phyloP scores from a whole-genome alignment of 768 basidiomycete species.

The Lepiota venenata region DNA sequence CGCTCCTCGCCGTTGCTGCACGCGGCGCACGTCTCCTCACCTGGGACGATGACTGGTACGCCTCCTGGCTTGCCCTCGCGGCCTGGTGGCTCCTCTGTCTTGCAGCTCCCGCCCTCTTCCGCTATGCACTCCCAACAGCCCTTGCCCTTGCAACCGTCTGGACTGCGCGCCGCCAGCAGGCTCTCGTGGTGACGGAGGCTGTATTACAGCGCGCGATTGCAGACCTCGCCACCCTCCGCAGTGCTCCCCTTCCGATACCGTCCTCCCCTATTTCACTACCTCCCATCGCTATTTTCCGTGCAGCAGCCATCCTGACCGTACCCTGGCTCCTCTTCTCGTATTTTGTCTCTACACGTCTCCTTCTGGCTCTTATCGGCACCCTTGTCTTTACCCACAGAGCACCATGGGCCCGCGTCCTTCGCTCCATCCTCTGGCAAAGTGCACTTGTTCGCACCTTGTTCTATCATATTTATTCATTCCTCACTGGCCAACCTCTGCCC shows the following conservation, averaged over 20 bases:
- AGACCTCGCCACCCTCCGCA: slow-evolving; percentile 64
- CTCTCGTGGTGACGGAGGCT: slow-evolving; percentile 46
- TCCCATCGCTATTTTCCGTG: slow-evolving; percentile 45
- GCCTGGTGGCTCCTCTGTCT: slow-evolving; percentile 80
- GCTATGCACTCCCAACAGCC: slow-evolving; percentile 52
- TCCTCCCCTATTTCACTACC: slow-evolving; percentile 25
- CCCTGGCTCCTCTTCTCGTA: slow-evolving; percentile 68
- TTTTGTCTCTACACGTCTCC: slow-evolving; percentile 57
- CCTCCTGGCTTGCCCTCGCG: slow-evolving; percentile 64
- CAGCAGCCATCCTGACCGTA: slow-evolving; percentile 50
- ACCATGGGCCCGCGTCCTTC: slow-evolving; percentile 58
- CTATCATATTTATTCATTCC: slow-evolving; percentile 46
- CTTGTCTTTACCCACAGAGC: slow-evolving; percentile 60
- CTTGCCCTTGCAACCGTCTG: slow-evolving; percentile 28
- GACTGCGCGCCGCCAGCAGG: slow-evolving; percentile 13
- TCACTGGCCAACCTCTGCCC: slow-evolving; percentile 57
- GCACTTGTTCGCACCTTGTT: slow-evolving; percentile 65
- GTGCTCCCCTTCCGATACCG: slow-evolving; percentile 42
- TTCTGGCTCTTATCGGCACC: slow-evolving; percentile 58
- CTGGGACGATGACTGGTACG: slow-evolving; percentile 58
- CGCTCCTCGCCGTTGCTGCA: slow-evolving; percentile 42
- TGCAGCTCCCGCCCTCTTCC: slow-evolving; percentile 45
- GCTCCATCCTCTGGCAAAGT: slow-evolving; percentile 55
- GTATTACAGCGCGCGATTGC: slow-evolving; percentile 52
- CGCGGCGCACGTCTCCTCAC: slow-evolving; percentile 44